Base-by-base conservation (phyloP, 2,329 filamentous ascomycete species). In the Plectosphaerella sp. region DNA sequence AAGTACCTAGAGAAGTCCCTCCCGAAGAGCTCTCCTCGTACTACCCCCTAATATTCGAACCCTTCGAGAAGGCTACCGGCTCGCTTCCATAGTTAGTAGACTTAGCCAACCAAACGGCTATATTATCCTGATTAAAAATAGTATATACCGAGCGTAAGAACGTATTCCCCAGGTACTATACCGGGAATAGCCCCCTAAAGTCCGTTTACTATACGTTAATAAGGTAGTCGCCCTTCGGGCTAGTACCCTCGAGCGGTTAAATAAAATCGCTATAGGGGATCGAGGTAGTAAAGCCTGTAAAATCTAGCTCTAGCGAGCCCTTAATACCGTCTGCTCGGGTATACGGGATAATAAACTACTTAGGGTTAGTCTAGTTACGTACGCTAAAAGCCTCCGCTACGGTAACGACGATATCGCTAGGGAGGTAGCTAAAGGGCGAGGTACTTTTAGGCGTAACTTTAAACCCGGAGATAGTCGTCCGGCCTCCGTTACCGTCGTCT, bases 61-160 rank as follows among this genome's bases (percentile, higher is more conserved):
- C 39, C 39, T 42, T 16, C n/a, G n/a, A n/a, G 39, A 42, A 42
- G 9, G 39, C 39, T n/a, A 42, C 39, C 16, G 39, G 39, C 39
- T 42, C 39, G n/a, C 39, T 42, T n/a, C 39, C 39, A n/a, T n/a
- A 42, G 39, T 42, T n/a, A 5, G 14, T n/a, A 20, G n/a, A 18
- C 16, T 42, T 42, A n/a, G 39, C 39, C 39, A 42, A 18, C 39
- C 39, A 42, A 10, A 42, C 39, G n/a, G 39, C 39, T n/a, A 10
- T 42, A 59, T 73, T 72, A 47, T 72, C 69, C 65, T 63, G 64
- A 56, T 74, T 71, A 50, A 67, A 73, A 20, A 74, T 71, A n/a
- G 71, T 68, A 43, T 74, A 75, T 7, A 71, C 70, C 28, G 71
- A 65, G 8, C 72, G 65, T 25, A 75, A 62, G 59, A 75, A 75